Conservation (phyloP, 2,329 filamentous ascomycete species). For the Tolypocladium ovalisporum region DNA sequence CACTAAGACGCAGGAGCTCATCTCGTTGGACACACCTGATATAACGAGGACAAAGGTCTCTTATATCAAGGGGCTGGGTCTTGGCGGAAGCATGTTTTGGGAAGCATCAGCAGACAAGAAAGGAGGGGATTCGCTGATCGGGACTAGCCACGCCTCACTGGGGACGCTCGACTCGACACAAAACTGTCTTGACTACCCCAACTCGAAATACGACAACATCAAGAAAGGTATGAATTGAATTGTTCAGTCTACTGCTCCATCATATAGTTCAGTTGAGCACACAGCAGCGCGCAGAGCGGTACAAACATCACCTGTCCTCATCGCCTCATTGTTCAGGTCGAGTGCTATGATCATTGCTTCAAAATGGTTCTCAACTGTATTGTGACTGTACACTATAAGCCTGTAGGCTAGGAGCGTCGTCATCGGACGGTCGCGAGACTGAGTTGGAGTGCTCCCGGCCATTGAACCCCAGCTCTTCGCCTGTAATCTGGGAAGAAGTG, state of each 20-base stretch:
- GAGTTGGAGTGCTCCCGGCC: too few relatives aligned
- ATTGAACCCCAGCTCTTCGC: too few relatives aligned
- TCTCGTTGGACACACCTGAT: constrained; percentile 58
- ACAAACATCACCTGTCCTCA: not conserved
- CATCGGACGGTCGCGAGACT: too few relatives aligned
- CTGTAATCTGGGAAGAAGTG: not conserved
- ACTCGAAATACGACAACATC: constrained; percentile 43
- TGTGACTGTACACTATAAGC: too few relatives aligned
- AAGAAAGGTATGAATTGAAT: constrained; percentile 9
- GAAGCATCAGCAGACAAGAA: constrained; percentile 59
- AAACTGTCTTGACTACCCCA: constrained; percentile 41
- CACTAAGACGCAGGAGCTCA: constrained; percentile 42
- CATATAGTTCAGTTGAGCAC: too few relatives aligned
- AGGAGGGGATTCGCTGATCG: constrained; percentile 48
- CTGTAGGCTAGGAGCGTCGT: too few relatives aligned
- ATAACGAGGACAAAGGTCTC: constrained; percentile 49
- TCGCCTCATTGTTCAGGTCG: not conserved
- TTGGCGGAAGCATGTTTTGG: constrained; percentile 81
- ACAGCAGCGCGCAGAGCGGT: not conserved
- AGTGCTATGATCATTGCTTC: too few relatives aligned
- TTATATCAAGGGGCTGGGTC: constrained; percentile 48
- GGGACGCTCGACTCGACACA: constrained; percentile 28
- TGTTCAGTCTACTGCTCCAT: too few relatives aligned
- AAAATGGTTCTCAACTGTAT: too few relatives aligned
- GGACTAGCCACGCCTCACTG: constrained; percentile 29